Base-by-base conservation (phyloP, 208 protist genomes). In the Trypanosoma congolense region DNA sequence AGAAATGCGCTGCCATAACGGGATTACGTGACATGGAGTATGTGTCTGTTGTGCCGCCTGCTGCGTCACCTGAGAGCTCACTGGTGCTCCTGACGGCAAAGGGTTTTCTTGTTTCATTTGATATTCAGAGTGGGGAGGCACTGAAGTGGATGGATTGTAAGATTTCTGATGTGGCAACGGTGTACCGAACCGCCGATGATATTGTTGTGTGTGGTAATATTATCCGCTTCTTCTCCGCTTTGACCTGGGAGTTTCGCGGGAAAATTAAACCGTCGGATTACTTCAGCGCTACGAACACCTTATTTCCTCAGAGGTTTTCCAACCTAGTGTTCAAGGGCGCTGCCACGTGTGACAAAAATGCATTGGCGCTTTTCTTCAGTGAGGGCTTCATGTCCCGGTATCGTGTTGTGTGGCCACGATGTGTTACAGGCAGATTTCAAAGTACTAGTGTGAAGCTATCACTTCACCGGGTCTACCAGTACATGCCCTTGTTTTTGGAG, bases 81-180 rank as follows among this genome's bases (percentile, higher is more conserved):
- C 28, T 64, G 53, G 61, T 44, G 2, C 83, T 69, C 8, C 74
- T 93, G 10, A 88, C 87, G 0, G 58, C 53, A 12, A 56, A 18
- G 3, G 87, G 87, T 31, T 80, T 74, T 57, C 53, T 93, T 12
- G 79, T 93, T 9, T 69, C 73, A 10, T 77, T 90, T 47, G 73
- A 87, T 61, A 30, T 45, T n/a, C 38, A 55, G 9, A 86, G 61
- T 19, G 83, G 87, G 4, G 61, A 75, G 0, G 70, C 87, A 18
- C 36, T 83, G 33, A 77, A 77, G n/a, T 93, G 87, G 83, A 93
- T 93, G 87, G 81, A 93, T 60, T 86, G 83, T 65, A 90, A 90
- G 69, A 74, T 91, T 26, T 76, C 67, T 9, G 50, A 66, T 19
- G 80, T 76, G 2, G 65, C 64, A 1, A 53, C 63, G 1, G 65